Conservation (phyloP, 306 rosid species). For the Vigna mungo region DNA sequence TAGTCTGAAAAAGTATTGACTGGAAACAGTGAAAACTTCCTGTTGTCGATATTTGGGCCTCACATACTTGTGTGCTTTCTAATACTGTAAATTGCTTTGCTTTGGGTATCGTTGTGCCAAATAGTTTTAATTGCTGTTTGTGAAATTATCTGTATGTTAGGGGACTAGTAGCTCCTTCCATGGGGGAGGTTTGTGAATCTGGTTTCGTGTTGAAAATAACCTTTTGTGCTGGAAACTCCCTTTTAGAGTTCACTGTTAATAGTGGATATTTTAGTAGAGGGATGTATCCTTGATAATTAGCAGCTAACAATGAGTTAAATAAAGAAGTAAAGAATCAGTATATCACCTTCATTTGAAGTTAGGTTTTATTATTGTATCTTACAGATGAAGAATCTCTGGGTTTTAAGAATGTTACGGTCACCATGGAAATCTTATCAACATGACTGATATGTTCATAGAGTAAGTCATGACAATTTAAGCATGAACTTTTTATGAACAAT, state of each 20-base stretch:
- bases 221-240: conserved; percentile 7
- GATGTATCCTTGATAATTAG: conserved; percentile 15
- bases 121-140: not conserved
- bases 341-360: conserved; percentile 1
- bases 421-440: not conserved
- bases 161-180: not conserved
- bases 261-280: not conserved
- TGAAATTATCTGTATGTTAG: not conserved
- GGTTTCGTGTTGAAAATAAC: not conserved
- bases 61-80: not conserved
- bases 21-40: conserved; percentile 5
- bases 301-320: not conserved
- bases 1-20: not conserved
- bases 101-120: not conserved
- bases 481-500: not conserved
- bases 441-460: not conserved
- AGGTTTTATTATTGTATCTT: not conserved
- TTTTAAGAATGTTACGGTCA: not conserved
- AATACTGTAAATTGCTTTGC: not conserved
- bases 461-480: not conserved
- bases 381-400: not conserved
- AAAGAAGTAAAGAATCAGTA: not conserved
- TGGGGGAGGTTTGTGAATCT: conserved; percentile 10
- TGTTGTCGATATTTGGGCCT: not conserved
- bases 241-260: not conserved